These are phyloP conservation scores for Groenewaldozyma auringiensis DNA, from an alignment of 1,139 yeast species.

Conservation along the genomic window DNA sequence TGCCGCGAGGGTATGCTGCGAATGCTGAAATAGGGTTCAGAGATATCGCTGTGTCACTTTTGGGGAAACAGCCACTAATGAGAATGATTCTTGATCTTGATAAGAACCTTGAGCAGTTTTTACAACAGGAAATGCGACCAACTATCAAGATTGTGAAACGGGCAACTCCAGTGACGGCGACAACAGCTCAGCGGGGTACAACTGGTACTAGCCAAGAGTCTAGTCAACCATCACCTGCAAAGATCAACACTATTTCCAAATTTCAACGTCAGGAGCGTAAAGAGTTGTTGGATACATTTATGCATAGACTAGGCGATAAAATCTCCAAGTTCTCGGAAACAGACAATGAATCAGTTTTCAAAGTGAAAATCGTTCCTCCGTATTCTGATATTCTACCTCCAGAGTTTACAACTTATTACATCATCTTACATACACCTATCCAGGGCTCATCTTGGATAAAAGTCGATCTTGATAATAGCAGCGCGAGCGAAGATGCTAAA, in stretches of 20 bases:
- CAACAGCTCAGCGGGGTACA: neutral
- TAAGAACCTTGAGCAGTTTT: conserved; percentile 47
- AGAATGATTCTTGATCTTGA: conserved; percentile 53
- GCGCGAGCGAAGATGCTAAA: neutral
- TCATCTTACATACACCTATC: neutral
- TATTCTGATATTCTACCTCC: conserved; percentile 19
- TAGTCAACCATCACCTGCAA: too few species aligned
- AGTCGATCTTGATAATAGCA: neutral
- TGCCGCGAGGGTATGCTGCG: conserved; percentile 63
- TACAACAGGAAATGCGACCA: conserved; percentile 51
- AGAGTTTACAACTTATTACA: conserved; percentile 9
- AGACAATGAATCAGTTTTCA: conserved; percentile 12
- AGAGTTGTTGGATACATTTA: neutral
- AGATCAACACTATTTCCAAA: neutral
- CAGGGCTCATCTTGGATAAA: neutral
- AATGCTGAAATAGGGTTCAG: conserved; percentile 61
- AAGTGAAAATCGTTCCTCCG: conserved; percentile 16
- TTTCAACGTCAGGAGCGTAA: neutral
- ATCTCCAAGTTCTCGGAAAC: conserved; percentile 13
- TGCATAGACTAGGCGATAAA: conserved; percentile 14
- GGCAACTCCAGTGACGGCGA: neutral
- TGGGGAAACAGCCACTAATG: conserved; percentile 34
- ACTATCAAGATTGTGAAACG: conserved; percentile 43
- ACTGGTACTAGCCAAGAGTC: neutral
- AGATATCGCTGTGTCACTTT: conserved; percentile 39